These are phyloP conservation scores for Aspergillus bertholletiae DNA, from an alignment of 495 filamentous ascomycete species.

Conservation along the genomic window DNA sequence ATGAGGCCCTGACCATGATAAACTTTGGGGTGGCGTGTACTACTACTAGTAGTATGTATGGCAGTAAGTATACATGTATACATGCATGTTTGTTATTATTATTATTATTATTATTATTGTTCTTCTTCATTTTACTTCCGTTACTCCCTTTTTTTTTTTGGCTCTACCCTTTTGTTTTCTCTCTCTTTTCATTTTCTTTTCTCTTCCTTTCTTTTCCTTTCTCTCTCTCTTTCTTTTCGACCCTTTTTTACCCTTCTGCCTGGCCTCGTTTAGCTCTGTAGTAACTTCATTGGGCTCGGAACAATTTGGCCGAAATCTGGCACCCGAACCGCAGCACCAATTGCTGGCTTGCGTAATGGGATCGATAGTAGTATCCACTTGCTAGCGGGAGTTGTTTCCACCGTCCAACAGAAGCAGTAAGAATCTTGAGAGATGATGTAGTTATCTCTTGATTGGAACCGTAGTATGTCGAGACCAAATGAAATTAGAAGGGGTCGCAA, in stretches of 20 bases:
- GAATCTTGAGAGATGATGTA: background rate
- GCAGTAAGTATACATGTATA: background rate
- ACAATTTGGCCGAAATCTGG: slow-evolving; percentile 2
- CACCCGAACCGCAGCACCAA: background rate
- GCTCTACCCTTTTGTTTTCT: no score
- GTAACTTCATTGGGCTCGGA: background rate
- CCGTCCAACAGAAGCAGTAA: background rate
- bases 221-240: background rate
- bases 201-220: no score
- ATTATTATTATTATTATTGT: no score
- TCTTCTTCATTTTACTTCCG: no score
- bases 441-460: background rate
- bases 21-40: no score
- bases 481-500: slow-evolving; percentile 17
- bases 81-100: background rate
- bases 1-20: background rate
- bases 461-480: background rate
- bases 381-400: slow-evolving; percentile 1
- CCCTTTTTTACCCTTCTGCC: no score
- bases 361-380: background rate
- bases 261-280: background rate
- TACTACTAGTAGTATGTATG: no score
- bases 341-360: slow-evolving; percentile 13
- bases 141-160: no score
- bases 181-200: no score